phyloP scores from a whole-genome alignment of 495 filamentous ascomycete genomes.

The Neurospora tetraspora region DNA sequence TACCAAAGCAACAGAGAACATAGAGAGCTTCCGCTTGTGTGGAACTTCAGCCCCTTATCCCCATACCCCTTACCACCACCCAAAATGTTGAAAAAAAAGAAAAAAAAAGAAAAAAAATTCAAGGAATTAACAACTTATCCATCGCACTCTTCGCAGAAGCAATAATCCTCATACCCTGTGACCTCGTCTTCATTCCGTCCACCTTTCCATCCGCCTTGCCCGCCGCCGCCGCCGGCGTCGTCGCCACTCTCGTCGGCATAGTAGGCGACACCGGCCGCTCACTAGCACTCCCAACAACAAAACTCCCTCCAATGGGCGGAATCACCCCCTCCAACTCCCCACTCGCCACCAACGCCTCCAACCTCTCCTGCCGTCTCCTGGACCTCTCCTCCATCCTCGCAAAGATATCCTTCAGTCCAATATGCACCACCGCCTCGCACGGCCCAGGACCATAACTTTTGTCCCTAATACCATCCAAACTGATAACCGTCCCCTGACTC shows the following conservation, averaged over 20 bases:
- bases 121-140: conserved; percentile 39
- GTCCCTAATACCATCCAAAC: not conserved
- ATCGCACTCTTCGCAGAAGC: conserved; percentile 39
- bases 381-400: conserved; percentile 38
- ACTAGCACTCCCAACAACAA: not conserved
- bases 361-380: conserved; percentile 25
- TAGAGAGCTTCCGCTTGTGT: not conserved
- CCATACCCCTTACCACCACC: not conserved
- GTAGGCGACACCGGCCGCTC: not conserved
- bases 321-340: conserved; percentile 6
- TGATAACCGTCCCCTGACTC: not conserved
- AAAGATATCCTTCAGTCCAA: conserved; percentile 43
- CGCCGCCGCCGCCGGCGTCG: not conserved
- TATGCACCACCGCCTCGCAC: conserved; percentile 2
- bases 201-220: not conserved
- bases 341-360: conserved; percentile 25
- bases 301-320: not conserved
- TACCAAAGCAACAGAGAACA: not conserved
- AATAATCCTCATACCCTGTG: conserved; percentile 37
- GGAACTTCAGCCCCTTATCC: not conserved
- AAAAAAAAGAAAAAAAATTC: not conserved
- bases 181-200: conserved; percentile 7
- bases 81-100: not conserved
- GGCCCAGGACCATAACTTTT: not conserved
- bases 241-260: not conserved